Base-by-base conservation (phyloP, 177 flowering plant species). In the Tripterygium wilfordii region DNA sequence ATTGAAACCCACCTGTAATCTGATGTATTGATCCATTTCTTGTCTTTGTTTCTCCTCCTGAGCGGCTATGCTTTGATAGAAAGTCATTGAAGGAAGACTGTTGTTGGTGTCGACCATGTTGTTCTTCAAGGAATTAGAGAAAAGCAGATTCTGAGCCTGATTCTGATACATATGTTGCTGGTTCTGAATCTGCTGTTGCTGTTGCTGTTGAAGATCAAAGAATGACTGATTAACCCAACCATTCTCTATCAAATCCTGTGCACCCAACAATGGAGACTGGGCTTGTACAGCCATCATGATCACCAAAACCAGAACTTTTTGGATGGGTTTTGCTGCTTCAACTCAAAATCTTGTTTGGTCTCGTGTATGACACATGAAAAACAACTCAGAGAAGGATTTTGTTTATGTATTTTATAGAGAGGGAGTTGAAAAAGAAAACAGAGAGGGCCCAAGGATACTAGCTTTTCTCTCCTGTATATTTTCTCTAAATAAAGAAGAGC, bases 211-310 rank as follows among this genome's bases (percentile, higher is more conserved):
- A 24, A 15, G 23, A 54, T 54, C 38, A 31, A 42, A 54, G 56
- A 14, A 20, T 3, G 48, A 42, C 22, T 54, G 53, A 33, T 61
- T 57, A 5, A 52, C 50, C 17, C 51, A 36, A 24, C 53, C 55
- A 43, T 49, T 51, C 1, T 57, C 63, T 19, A 53, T 40, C 57
- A 38, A 51, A 53, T 68, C 69, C 36, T 50, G 71, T 0, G 65
- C 36, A 19, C 51, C 48, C 7, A 45, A 40, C 30, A 42, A 53
- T 8, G 61, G 47, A 51, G 74, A 61, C 58, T 68, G 78, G 8
- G 82, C 71, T 49, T 76, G 75, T 49, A 80, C 46, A 0, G 86
- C 86, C 86, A 80, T 80, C 10, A 12, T 7, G 13, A 22, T 13
- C 7, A 22, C 29, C 25, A 44, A 53, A 16, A n/a, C 33, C 29